Percentiles rank a stretch among this genome's conserved stretches.
Conservation (phyloP, 192 early-diverging fungal genomes). For the Bifiguratus adelaidae region DNA sequence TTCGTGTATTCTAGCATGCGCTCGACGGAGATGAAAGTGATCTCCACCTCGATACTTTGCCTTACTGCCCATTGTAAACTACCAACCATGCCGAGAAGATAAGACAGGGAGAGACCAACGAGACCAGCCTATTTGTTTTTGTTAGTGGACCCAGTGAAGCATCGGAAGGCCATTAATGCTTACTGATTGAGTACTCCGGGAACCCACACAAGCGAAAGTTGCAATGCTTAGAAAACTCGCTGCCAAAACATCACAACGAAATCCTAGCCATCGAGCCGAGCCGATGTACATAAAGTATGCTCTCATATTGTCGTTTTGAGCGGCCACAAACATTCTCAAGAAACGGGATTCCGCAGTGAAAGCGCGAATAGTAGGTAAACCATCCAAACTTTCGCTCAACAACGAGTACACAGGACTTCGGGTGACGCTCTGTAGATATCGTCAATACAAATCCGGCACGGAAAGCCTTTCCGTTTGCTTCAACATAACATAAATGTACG, state of each 20-base stretch:
- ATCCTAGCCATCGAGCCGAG: conserved; percentile 42
- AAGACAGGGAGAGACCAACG: conserved; percentile 37
- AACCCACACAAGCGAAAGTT: conserved; percentile 31
- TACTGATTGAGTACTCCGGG: conserved; percentile 16
- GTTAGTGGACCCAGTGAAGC: too few relatives aligned
- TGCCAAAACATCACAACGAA: conserved; percentile 39
- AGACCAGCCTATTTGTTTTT: conserved; percentile 35
- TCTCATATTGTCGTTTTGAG: conserved; percentile 47
- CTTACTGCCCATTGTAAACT: conserved; percentile 37
- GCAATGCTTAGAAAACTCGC: conserved; percentile 31
- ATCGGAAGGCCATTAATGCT: too few relatives aligned
- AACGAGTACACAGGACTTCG: conserved; percentile 53
- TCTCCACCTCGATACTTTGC: conserved; percentile 24
- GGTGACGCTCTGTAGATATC: conserved; percentile 51
- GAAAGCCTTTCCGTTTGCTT: too few relatives aligned
- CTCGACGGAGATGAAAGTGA: conserved; percentile 40
- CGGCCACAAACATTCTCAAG: conserved; percentile 28
- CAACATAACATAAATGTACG: too few relatives aligned
- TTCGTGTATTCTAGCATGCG: conserved; percentile 42
- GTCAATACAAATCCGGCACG: too few relatives aligned
- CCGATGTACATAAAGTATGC: conserved; percentile 44
- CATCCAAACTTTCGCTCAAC: conserved; percentile 54
- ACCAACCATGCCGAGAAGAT: conserved; percentile 42
- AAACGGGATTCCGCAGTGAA: conserved; percentile 49
- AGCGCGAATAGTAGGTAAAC: conserved; percentile 56